These are phyloP conservation scores for Arthrobotrys sinensis DNA, from an alignment of 2,329 filamentous ascomycete species.

Conservation along the genomic window DNA sequence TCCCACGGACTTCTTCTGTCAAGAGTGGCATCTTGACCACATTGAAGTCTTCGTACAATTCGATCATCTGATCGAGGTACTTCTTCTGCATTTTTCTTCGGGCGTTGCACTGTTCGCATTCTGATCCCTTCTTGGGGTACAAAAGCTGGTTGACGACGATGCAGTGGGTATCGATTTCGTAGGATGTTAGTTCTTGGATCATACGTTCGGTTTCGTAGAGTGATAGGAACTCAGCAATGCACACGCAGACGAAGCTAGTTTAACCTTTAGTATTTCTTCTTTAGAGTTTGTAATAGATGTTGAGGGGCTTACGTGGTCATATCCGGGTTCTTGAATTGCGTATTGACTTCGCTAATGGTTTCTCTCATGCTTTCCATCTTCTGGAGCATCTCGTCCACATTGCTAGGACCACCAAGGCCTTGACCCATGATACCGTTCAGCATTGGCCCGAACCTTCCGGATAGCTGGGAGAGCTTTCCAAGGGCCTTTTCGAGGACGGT, in stretches of 20 bases:
- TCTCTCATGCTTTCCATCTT: conserved; percentile 94
- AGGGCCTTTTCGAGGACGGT: conserved; percentile 98
- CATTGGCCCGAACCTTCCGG: conserved; percentile 93
- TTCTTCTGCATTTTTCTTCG: conserved; percentile 99
- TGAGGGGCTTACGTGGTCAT: conserved; percentile 63
- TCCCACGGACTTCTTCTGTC: conserved; percentile 94
- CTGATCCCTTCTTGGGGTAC: conserved; percentile 86
- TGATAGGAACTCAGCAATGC: conserved; percentile 96
- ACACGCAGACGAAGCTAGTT: conserved; percentile 93
- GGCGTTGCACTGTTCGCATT: conserved; percentile 95
- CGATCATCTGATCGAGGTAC: conserved; percentile 98
- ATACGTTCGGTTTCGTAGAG: conserved; percentile 99
- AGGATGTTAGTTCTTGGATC: conserved; percentile 96
- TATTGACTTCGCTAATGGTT: conserved; percentile 95
- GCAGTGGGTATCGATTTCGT: conserved; percentile 94
- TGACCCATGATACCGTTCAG: conserved; percentile 91
- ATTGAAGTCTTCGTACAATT: conserved; percentile 98
- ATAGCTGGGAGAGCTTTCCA: conserved; percentile 95
- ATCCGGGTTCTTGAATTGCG: conserved; percentile 96
- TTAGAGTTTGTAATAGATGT: not conserved
- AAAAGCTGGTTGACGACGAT: conserved; percentile 99
- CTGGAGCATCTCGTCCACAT: conserved; percentile 86
- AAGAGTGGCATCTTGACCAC: conserved; percentile 98
- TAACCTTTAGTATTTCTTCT: not conserved
- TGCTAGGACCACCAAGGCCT: conserved; percentile 69